These are phyloP conservation scores for Zalaria obscura DNA, from an alignment of 2,329 filamentous ascomycete species.

Conservation along the genomic window DNA sequence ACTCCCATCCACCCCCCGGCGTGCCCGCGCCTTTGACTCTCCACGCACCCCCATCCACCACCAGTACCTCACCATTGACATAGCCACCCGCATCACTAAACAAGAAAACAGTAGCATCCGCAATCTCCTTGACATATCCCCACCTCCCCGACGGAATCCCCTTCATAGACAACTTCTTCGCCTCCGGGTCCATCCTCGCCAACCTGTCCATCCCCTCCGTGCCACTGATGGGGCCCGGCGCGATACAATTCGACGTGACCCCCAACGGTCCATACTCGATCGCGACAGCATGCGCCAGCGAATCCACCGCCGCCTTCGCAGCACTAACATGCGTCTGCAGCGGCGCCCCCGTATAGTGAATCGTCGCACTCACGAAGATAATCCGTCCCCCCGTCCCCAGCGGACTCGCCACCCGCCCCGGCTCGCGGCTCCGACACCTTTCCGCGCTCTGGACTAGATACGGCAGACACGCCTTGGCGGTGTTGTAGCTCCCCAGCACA, in stretches of 20 bases:
- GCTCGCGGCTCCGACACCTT: slow-evolving; percentile 46
- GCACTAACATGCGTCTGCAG: slow-evolving; percentile 82
- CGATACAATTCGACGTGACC: slow-evolving; percentile 75
- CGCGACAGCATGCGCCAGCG: slow-evolving; percentile 62
- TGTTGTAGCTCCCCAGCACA: slow-evolving; percentile 86
- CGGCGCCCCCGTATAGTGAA: slow-evolving; percentile 79
- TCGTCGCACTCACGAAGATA: slow-evolving; percentile 77
- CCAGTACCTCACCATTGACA: slow-evolving; percentile 68
- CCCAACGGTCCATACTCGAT: slow-evolving; percentile 85
- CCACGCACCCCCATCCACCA: slow-evolving; percentile 47
- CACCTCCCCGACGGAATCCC: slow-evolving; percentile 59
- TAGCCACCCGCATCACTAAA: slow-evolving; percentile 78
- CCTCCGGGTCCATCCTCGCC: slow-evolving; percentile 19
- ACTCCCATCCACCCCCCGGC: slow-evolving; percentile 27
- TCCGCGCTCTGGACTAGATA: slow-evolving; percentile 63
- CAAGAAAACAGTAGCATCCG: slow-evolving; percentile 80
- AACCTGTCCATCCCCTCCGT: slow-evolving; percentile 52
- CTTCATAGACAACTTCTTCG: slow-evolving; percentile 15
- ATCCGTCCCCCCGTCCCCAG: slow-evolving; percentile 63
- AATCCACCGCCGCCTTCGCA: slow-evolving; percentile 83
- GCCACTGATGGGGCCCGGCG: slow-evolving; percentile 70
- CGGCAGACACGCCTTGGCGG: slow-evolving; percentile 78
- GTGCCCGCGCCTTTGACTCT: slow-evolving; percentile 22
- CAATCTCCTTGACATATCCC: slow-evolving; percentile 74
- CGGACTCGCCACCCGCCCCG: slow-evolving; percentile 24